phyloP scores from a whole-genome alignment of 108 stramenopile genomes.

The Cyclotella distinguenda region DNA sequence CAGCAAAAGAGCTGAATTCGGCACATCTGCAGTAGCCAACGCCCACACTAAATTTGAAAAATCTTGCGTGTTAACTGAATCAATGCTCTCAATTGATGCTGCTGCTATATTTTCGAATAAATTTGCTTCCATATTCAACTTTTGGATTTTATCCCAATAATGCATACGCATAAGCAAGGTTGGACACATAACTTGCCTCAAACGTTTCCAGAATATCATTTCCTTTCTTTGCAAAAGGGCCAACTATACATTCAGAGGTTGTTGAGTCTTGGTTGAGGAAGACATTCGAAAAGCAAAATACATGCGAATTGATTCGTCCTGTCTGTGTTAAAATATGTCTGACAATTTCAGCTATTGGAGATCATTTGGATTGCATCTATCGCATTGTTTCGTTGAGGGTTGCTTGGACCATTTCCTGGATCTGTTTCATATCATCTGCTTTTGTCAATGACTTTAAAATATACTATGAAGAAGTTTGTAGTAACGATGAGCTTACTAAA shows the following conservation, averaged over 20 bases:
- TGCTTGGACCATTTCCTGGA: too few species aligned
- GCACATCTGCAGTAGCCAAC: neutral
- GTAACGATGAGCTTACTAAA: too few species aligned
- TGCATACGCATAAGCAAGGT: constrained; percentile 6
- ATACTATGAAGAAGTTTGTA: too few species aligned
- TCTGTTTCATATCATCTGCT: too few species aligned
- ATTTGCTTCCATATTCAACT: neutral
- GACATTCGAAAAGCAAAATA: neutral
- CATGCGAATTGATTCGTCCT: neutral
- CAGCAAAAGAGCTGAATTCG: neutral
- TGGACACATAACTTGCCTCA: neutral
- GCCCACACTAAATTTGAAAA: neutral
- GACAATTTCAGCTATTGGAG: neutral
- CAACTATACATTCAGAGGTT: neutral
- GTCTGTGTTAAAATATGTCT: neutral
- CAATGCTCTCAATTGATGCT: neutral
- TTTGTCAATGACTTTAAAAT: too few species aligned
- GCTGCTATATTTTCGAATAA: neutral
- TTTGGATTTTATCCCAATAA: neutral
- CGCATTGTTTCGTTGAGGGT: too few species aligned
- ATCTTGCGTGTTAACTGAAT: neutral
- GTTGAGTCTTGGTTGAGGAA: neutral
- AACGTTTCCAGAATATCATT: neutral
- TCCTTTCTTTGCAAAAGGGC: neutral
- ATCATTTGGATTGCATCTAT: too few species aligned